These are phyloP conservation scores for Mortierella sp. DNA, from an alignment of 371 early-diverging fungal species.

Conservation along the genomic window DNA sequence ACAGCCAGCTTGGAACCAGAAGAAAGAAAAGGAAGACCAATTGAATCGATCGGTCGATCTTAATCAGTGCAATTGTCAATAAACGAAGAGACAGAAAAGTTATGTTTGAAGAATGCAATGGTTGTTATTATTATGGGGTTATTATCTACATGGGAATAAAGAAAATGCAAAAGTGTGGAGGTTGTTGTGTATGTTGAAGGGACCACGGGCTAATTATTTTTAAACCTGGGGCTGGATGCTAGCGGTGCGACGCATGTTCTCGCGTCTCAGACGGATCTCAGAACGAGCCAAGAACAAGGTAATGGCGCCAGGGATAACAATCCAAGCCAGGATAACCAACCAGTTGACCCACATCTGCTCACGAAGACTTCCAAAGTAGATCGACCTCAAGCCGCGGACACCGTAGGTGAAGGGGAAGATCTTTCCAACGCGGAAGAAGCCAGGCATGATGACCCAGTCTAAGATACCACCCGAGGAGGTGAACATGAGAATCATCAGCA, in stretches of 20 bases:
- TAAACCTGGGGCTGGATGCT: conserved; percentile 20
- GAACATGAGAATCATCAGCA: conserved; percentile 57
- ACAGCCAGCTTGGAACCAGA: too few relatives aligned
- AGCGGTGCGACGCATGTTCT: conserved; percentile 46
- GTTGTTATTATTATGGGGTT: not conserved
- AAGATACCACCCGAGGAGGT: conserved; percentile 55
- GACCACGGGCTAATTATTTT: not conserved
- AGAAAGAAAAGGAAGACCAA: not conserved
- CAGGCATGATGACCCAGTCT: conserved; percentile 45
- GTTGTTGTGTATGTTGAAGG: not conserved
- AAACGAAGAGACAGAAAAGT: not conserved
- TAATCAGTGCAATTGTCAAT: not conserved
- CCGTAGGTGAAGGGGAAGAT: conserved; percentile 57
- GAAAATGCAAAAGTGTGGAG: not conserved
- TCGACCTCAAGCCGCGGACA: conserved; percentile 41
- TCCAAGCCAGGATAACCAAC: conserved; percentile 56
- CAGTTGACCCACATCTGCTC: conserved; percentile 60
- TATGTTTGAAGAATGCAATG: not conserved
- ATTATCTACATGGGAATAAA: not conserved
- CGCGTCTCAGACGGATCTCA: conserved; percentile 48
- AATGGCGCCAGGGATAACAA: conserved; percentile 36
- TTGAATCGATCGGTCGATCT: too few relatives aligned
- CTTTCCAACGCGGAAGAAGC: conserved; percentile 52
- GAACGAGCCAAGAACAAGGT: conserved; percentile 45
- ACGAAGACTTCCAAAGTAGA: conserved; percentile 51